Evolutionary conservation across 768 basidiomycete species (phyloP), one percentile per base, ranked within the genome.

Genomic region (Rhodocollybia butyracea): DNA sequence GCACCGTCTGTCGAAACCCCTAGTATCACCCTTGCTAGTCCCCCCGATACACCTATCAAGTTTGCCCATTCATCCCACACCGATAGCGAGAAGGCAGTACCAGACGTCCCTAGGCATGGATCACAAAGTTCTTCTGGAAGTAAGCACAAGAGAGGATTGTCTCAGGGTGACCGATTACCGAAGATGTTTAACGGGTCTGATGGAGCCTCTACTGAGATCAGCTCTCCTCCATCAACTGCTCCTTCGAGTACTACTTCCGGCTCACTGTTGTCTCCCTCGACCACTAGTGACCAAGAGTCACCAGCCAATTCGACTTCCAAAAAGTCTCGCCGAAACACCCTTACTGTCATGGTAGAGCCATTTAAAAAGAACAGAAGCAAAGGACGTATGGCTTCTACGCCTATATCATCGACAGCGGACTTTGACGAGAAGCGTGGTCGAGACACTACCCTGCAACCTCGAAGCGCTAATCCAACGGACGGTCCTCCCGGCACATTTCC

Each of bases 271-370:
- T 55, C 58, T 11, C 48, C 58, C 38, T 60, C 57, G 56, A 66
- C 52, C 53, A 61, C 64, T 21, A 72, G 71, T 40, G 67, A 72
- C 47, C 66, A 68, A 55, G 64, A 71, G 10, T 31, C 30, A 19
- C 40, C 51, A 2, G 31, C 52, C 22, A 17, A 30, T 27, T 36
- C 27, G 22, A 52, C 39, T 12, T 68, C 66, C 36, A 91, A 83
- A 75, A 85, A 85, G 69, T 77, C 72, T 58, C 76, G 87, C 64
- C 73, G 92, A 62, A 94, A 90, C 69, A 95, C 94, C 0, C 76
- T 97, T 59, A 92, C 88, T 0, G 82, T 94, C 38, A 91, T 94
- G 83, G 88, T 91, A 2, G 89, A 91, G 64, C 88, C 89, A 6
- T 73, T 94, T 59, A 79, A 77, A 57, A 78, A 82, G 65, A 76